phyloP scores from a whole-genome alignment of 257 asterid genomes.

The Primulina tabacum region DNA sequence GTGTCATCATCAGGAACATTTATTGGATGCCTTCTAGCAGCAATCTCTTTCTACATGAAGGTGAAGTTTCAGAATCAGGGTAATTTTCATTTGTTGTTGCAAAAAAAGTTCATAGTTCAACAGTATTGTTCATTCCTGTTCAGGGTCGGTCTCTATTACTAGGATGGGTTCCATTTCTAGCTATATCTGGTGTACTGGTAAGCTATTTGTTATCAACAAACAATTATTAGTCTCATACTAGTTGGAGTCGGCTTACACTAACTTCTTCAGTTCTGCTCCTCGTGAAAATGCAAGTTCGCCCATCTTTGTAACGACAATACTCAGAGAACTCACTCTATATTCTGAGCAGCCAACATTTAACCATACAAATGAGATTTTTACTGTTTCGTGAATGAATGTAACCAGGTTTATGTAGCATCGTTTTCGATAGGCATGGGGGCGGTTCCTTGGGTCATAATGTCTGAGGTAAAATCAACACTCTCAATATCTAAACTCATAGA shows the following conservation, averaged over 20 bases:
- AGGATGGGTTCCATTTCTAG: constrained; percentile 50
- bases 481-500: background rate
- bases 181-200: constrained; percentile 81
- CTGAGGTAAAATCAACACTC: constrained; percentile 51
- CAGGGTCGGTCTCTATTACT: constrained; percentile 53
- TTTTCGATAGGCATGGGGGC: constrained; percentile 86
- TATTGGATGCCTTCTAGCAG: constrained; percentile 66
- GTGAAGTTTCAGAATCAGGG: constrained; percentile 26
- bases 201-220: background rate
- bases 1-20: constrained; percentile 72
- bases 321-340: too few species aligned
- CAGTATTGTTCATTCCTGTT: constrained; percentile 6
- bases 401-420: constrained; percentile 64
- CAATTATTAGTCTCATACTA: background rate
- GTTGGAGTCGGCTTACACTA: background rate
- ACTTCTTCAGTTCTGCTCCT: background rate
- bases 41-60: constrained; percentile 70
- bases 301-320: too few species aligned
- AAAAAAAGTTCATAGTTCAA: background rate
- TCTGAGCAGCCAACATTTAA: background rate
- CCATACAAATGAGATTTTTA: background rate
- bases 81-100: background rate
- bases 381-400: constrained; percentile 16
- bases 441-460: constrained; percentile 93
- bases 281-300: background rate